phyloP scores from a whole-genome alignment of 2,329 filamentous ascomycete genomes.

The Pseudogymnoascus sp. region DNA sequence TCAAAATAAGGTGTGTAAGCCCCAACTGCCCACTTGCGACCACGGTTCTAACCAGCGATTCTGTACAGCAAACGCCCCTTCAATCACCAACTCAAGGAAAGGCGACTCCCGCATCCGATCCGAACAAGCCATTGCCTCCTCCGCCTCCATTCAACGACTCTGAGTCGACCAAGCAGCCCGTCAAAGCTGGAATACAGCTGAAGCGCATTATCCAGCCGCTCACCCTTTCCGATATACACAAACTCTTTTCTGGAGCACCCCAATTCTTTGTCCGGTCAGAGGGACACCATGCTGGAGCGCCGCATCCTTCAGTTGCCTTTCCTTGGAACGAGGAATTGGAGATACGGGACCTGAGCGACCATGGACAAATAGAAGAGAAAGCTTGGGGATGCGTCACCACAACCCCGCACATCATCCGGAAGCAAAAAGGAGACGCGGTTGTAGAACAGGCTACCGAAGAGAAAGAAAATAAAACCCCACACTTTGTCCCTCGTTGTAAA shows the following conservation, averaged over 20 bases:
- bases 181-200: constrained; percentile 39
- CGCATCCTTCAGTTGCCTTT: constrained; percentile 58
- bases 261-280: constrained; percentile 60
- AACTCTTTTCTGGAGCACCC: constrained; percentile 69
- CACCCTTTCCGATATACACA: constrained; percentile 54
- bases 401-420: constrained; percentile 54
- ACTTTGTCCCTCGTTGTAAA: constrained; percentile 27
- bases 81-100: not conserved
- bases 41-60: not conserved
- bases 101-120: constrained; percentile 30
- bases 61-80: not conserved
- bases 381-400: constrained; percentile 58
- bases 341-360: constrained; percentile 59
- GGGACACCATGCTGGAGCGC: constrained; percentile 52
- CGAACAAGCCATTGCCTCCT: constrained; percentile 52
- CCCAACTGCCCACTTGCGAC: not conserved
- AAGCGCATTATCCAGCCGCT: constrained; percentile 55
- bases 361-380: constrained; percentile 55
- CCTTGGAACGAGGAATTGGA: constrained; percentile 59
- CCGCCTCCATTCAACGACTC: constrained; percentile 39
- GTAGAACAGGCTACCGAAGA: constrained; percentile 16
- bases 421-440: constrained; percentile 41
- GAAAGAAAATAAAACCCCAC: constrained; percentile 19
- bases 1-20: not conserved
- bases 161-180: constrained; percentile 27